Evolutionary conservation across 306 rosid genomes (phyloP).

Genomic region (Cicer cuneatum): DNA sequence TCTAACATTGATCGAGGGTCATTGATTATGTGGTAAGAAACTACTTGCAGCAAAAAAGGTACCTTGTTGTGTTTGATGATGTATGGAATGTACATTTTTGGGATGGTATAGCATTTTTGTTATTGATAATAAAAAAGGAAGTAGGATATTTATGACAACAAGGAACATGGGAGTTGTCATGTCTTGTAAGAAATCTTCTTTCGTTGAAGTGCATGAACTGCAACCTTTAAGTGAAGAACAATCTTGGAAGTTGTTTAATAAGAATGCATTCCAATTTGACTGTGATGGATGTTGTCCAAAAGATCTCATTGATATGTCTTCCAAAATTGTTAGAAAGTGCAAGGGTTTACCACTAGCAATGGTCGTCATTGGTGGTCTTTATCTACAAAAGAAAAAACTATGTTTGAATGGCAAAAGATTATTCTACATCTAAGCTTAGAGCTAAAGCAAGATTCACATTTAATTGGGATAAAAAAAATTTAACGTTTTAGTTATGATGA

Average conservation of each 20-base stretch:
- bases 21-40: not conserved
- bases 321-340: not conserved
- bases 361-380: not conserved
- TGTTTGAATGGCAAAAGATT: not conserved
- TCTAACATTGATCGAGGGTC: not conserved
- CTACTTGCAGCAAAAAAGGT: not conserved
- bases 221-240: not conserved
- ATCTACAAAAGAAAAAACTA: no score
- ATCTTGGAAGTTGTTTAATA: slow-evolving; percentile 8
- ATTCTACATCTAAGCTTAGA: not conserved
- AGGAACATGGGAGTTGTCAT: not conserved
- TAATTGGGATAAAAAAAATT: not conserved
- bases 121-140: not conserved
- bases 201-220: not conserved
- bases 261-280: not conserved
- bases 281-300: not conserved
- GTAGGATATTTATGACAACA: not conserved
- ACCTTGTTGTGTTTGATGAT: slow-evolving; percentile 30
- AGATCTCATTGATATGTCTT: not conserved
- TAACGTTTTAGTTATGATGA: not conserved
- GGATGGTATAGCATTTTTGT: not conserved
- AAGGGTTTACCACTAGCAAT: slow-evolving; percentile 7
- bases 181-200: not conserved
- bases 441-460: not conserved
- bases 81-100: slow-evolving; percentile 1